These are phyloP conservation scores for Huiozyma sinensis DNA, from an alignment of 805 yeast species.

Conservation along the genomic window DNA sequence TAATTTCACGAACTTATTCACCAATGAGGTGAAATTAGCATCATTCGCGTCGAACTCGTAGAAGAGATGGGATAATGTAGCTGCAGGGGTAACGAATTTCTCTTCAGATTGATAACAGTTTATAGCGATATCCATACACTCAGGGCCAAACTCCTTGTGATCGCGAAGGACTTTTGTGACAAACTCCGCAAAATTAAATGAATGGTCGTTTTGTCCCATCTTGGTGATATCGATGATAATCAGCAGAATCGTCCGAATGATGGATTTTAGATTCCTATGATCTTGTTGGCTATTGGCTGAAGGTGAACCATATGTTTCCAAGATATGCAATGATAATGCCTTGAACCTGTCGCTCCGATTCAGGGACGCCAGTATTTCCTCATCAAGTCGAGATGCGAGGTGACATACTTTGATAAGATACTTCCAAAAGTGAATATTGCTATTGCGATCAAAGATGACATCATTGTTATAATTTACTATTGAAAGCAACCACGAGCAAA, in stretches of 20 bases:
- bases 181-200: not conserved
- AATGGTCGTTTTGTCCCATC: not conserved
- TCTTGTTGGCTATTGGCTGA: not conserved
- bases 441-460: conserved; percentile 3
- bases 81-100: not conserved
- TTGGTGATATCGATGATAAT: conserved; percentile 1
- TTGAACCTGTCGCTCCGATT: conserved; percentile 8
- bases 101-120: not conserved
- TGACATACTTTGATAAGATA: conserved; percentile 22
- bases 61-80: conserved; percentile 10
- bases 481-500: not conserved
- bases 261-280: conserved; percentile 1
- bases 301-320: conserved; percentile 3
- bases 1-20: conserved; percentile 19
- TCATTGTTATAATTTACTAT: conserved; percentile 4
- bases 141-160: not conserved
- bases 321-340: conserved; percentile 5
- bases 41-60: conserved; percentile 15
- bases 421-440: conserved; percentile 20
- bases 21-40: conserved; percentile 18
- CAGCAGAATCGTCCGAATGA: conserved; percentile 1
- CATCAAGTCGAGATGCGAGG: conserved; percentile 15
- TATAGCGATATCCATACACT: conserved; percentile 1
- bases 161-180: not conserved
- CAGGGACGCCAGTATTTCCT: conserved; percentile 8